Conservation (phyloP, 768 basidiomycete species). For the Boletus huronensis region DNA sequence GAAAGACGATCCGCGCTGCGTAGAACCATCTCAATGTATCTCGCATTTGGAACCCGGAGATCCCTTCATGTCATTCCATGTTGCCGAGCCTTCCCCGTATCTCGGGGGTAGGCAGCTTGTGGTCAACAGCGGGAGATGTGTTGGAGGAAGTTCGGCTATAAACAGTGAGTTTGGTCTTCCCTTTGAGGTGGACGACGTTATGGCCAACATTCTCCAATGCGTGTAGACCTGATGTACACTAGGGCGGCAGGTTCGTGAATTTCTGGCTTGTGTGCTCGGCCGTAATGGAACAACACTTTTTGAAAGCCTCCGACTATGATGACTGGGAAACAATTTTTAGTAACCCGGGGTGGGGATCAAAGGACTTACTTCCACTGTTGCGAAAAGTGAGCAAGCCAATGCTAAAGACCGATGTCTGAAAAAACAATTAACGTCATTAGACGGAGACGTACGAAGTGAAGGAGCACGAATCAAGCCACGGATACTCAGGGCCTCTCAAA, state of each 20-base stretch:
- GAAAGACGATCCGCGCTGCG: conserved; percentile 19
- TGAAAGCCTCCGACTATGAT: conserved; percentile 49
- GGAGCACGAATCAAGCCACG: conserved; percentile 15
- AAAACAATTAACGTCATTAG: not conserved
- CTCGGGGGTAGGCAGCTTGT: conserved; percentile 14
- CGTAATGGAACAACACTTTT: not conserved
- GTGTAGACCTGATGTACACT: conserved; percentile 48
- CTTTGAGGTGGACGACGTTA: not conserved
- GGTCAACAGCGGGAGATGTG: conserved; percentile 24
- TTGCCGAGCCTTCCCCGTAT: conserved; percentile 14
- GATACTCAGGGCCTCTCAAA: conserved; percentile 22
- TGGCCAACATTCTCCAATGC: not conserved
- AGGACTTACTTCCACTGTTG: conserved; percentile 24
- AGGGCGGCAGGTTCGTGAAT: conserved; percentile 39
- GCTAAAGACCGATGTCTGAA: not conserved
- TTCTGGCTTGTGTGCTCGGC: not conserved
- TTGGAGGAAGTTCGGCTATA: conserved; percentile 37
- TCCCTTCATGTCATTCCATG: conserved; percentile 17
- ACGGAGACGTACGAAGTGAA: conserved; percentile 22
- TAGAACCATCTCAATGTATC: conserved; percentile 23
- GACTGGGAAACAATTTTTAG: conserved; percentile 22
- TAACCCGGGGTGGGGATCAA: conserved; percentile 26
- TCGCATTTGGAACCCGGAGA: conserved; percentile 15
- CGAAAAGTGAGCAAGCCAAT: conserved; percentile 14
- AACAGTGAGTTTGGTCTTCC: conserved; percentile 42